Conservation (phyloP, 2,329 filamentous ascomycete species). For the Epichloe festucae region DNA sequence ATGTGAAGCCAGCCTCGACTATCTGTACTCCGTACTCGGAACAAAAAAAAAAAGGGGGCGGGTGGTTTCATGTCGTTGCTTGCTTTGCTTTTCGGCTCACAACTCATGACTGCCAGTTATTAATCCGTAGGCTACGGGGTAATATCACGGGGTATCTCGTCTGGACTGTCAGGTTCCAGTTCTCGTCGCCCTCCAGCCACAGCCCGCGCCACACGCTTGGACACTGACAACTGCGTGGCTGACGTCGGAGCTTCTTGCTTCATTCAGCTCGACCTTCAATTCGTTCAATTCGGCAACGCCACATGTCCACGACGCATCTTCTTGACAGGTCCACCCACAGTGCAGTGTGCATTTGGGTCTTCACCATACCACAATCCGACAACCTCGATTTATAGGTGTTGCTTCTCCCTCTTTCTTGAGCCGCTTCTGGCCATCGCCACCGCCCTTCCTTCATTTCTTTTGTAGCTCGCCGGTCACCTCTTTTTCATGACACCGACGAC, state of each 20-base stretch:
- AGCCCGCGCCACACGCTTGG: neutral
- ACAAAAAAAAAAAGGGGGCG: no score
- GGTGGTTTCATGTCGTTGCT: no score
- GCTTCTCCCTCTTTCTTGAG: neutral
- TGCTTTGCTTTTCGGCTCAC: no score
- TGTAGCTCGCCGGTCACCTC: neutral
- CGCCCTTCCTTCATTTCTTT: neutral
- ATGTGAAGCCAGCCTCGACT: no score
- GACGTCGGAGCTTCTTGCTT: neutral
- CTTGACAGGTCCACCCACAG: neutral
- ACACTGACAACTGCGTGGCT: neutral
- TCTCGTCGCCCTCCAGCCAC: neutral
- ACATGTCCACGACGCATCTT: conserved; percentile 1
- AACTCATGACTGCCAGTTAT: no score
- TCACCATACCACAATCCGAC: neutral
- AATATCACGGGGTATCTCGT: no score
- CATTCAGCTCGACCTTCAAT: neutral
- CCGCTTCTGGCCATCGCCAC: neutral
- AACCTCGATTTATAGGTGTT: neutral
- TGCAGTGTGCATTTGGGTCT: neutral
- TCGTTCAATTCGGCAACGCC: neutral
- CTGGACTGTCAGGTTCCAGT: neutral
- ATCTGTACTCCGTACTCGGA: no score
- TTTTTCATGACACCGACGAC: conserved; percentile 29
- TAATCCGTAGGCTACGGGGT: no score